These are phyloP conservation scores for Polyporus arcularius DNA, from an alignment of 768 basidiomycete genomes.

Conservation along the genomic window DNA sequence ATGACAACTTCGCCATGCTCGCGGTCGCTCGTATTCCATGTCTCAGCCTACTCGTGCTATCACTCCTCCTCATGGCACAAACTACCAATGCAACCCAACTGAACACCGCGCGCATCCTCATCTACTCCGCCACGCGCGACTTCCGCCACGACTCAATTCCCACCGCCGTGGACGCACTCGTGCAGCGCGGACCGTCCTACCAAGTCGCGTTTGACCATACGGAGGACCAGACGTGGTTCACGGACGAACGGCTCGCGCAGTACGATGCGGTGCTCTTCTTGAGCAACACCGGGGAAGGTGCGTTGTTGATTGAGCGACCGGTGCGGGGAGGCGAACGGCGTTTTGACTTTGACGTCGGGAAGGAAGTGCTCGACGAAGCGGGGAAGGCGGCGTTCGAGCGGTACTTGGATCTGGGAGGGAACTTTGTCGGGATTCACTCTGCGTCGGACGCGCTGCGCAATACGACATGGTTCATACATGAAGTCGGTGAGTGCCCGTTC, in stretches of 20 bases:
- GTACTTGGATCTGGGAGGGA: conserved; percentile 47
- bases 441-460: conserved; percentile 45
- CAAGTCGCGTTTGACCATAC: conserved; percentile 45
- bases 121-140: conserved; percentile 43
- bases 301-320: conserved; percentile 9
- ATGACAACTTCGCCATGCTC: not conserved
- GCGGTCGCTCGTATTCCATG: not conserved
- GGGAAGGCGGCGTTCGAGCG: conserved; percentile 43
- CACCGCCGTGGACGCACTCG: conserved; percentile 44
- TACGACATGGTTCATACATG: conserved; percentile 41
- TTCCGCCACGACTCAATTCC: conserved; percentile 55
- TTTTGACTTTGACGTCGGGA: not conserved
- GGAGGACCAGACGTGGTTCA: conserved; percentile 45
- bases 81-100: not conserved
- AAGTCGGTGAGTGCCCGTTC: conserved; percentile 34
- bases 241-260: conserved; percentile 36
- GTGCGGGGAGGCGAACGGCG: not conserved
- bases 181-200: conserved; percentile 9
- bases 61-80: not conserved
- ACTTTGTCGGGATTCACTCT: conserved; percentile 47
- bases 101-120: conserved; percentile 22
- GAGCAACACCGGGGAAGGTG: conserved; percentile 47
- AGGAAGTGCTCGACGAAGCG: conserved; percentile 41
- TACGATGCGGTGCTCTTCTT: conserved; percentile 51
- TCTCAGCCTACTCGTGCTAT: not conserved